Conservation (phyloP, 345 rosid genomes). For the Dipteronia dyeriana region DNA sequence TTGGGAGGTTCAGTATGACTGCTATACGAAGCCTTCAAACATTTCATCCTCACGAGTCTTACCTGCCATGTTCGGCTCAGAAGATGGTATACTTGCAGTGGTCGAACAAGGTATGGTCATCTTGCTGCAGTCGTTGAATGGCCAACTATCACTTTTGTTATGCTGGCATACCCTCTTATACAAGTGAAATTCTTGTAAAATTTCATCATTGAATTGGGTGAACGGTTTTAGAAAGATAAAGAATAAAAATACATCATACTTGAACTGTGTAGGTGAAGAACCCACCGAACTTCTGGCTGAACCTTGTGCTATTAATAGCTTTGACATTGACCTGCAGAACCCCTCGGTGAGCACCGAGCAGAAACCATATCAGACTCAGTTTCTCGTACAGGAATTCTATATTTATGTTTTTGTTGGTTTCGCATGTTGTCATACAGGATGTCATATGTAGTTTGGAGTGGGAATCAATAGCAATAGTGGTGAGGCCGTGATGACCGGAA, state of each 20-base stretch:
- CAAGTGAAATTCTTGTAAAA: not conserved
- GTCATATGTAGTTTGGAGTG: constrained; percentile 89
- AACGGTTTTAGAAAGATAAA: not conserved
- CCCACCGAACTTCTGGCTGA: constrained; percentile 76
- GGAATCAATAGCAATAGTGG: constrained; percentile 73
- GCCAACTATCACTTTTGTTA: not conserved
- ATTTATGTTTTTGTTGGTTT: constrained; percentile 18
- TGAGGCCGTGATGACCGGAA: constrained; percentile 46
- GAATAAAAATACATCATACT: not conserved
- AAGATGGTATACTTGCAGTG: constrained; percentile 89
- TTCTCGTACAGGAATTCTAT: not conserved
- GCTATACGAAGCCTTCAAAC: constrained; percentile 51
- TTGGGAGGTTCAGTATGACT: constrained; percentile 86
- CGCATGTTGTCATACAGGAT: constrained; percentile 48
- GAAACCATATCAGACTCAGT: not conserved
- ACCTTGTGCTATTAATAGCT: constrained; percentile 92
- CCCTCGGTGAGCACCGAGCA: constrained; percentile 63
- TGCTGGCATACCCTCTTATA: not conserved
- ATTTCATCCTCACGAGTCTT: constrained; percentile 63
- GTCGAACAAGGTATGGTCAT: constrained; percentile 64
- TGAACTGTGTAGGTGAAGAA: constrained; percentile 56
- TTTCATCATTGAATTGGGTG: not conserved
- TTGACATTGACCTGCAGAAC: constrained; percentile 78
- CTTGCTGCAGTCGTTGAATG: constrained; percentile 8
- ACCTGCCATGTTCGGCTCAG: constrained; percentile 87